These are phyloP conservation scores for Anthracocystis walkeri DNA, from an alignment of 1,284 basidiomycete species.

Conservation along the genomic window DNA sequence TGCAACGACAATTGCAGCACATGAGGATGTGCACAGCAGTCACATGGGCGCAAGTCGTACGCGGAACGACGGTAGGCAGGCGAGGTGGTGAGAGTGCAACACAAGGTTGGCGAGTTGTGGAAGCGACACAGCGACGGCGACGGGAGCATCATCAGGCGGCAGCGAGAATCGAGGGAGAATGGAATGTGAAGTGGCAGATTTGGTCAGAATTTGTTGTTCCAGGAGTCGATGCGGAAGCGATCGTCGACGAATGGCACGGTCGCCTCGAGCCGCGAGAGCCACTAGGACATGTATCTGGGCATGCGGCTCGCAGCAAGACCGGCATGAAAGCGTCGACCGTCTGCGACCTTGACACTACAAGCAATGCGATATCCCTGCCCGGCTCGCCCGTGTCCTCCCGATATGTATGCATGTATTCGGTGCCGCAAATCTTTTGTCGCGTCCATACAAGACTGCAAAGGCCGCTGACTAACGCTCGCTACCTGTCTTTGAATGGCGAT, in stretches of 20 bases:
- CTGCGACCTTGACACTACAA: background rate
- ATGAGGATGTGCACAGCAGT: background rate
- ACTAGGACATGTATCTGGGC: background rate
- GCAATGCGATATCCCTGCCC: constrained; percentile 7
- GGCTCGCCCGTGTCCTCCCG: background rate
- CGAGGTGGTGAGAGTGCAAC: constrained; percentile 11
- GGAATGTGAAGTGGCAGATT: constrained; percentile 30
- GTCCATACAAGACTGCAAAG: background rate
- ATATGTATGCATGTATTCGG: background rate
- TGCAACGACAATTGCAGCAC: background rate
- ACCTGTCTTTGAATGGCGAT: background rate
- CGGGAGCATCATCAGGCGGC: constrained; percentile 10
- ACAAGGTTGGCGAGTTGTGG: background rate
- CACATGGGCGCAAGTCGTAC: background rate
- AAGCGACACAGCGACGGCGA: background rate
- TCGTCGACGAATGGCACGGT: background rate
- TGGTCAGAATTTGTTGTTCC: constrained; percentile 40
- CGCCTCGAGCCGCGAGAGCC: background rate
- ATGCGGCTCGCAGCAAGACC: background rate
- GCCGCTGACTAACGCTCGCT: background rate
- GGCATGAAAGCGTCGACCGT: background rate
- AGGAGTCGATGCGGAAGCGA: constrained; percentile 1
- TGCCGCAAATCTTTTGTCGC: background rate
- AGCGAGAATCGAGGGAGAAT: constrained; percentile 5
- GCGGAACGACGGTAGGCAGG: background rate